These are phyloP conservation scores for Microcera coccophila DNA, from an alignment of 2,329 filamentous ascomycete genomes.

Conservation along the genomic window DNA sequence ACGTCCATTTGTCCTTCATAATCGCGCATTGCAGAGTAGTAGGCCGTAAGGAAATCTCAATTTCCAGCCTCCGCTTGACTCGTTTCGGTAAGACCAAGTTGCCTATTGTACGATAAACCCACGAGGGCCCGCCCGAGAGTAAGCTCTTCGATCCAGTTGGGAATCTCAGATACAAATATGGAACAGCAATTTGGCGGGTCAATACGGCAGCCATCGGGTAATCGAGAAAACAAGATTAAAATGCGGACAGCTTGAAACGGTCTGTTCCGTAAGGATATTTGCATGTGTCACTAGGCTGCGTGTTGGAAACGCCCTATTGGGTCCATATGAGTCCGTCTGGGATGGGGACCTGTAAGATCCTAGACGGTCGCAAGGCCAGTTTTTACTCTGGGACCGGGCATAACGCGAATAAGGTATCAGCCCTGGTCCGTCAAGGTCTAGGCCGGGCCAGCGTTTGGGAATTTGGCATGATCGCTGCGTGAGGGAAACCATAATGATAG, in stretches of 20 bases:
- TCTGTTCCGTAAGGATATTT: slow-evolving; percentile 9
- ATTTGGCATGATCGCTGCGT: background rate
- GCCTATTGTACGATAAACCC: background rate
- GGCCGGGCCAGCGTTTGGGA: background rate
- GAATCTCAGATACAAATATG: background rate
- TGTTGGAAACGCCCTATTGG: slow-evolving; percentile 15
- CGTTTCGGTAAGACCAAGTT: background rate
- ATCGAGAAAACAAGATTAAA: slow-evolving; percentile 4
- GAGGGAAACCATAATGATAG: background rate
- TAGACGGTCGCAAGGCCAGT: background rate
- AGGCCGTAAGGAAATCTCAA: too few relatives aligned
- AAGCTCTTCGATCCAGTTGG: background rate
- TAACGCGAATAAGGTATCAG: background rate
- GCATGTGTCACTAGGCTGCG: slow-evolving; percentile 15
- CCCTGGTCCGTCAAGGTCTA: slow-evolving; percentile 4
- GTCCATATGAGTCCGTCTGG: slow-evolving; percentile 1
- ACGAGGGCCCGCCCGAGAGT: background rate
- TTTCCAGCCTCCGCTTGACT: slow-evolving; percentile 1
- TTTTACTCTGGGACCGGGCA: background rate
- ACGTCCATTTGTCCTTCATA: background rate
- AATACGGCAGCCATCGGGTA: slow-evolving; percentile 2
- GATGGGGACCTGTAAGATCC: slow-evolving; percentile 5
- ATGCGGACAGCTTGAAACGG: slow-evolving; percentile 6
- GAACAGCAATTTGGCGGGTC: background rate
- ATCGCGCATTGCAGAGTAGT: background rate